Evolutionary conservation across 345 rosid genomes (phyloP), one percentile per base, ranked within the genome.

Genomic region (Rhizophora apiculata): DNA sequence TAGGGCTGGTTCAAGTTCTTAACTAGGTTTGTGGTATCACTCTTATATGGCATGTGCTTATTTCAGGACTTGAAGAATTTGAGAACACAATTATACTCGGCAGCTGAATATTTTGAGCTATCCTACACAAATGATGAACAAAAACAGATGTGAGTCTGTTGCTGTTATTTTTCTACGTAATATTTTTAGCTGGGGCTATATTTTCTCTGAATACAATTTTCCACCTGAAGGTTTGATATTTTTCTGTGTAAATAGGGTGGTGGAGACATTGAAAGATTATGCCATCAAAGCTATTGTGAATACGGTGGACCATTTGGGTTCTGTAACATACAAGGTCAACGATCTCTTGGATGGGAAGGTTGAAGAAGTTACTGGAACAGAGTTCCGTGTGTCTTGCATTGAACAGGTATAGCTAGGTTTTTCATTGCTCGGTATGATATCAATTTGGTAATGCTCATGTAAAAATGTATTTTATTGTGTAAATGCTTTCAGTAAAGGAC

Each of bases 291-390:
- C 98, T 69, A 76, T 94, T 36, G 97, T 94, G 72, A 94, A 89
- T 72, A 94, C 98, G 1, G 94, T 94, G 76, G 98, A 94, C 72
- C 98, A 94, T 82, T 81, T 94, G 61, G 98, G 98, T 27, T 91
- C 98, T 16, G 89, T 89, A 70, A 91, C 97, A 2, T 94, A 85
- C 69, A 89, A 88, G 85, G 96, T 94, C 56, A 88, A 83, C 65
- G 91, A 94, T 77, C 82, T 94, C 53, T 76, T 94, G 13, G 95
- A 94, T 51, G 96, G 82, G 76, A 91, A 94, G 72, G 96, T 89
- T 32, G 96, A 91, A 36, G 89, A 94, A 80, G 97, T 94, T 61
- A 79, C 84, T 4, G 87, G 83, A 69, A 85, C 95, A 1, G 91
- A 94, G 67, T 79, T 88, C 37, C 88, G 93, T 1, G 88, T 94